Evolutionary conservation across 768 basidiomycete genomes (phyloP).

Genomic region (Kwoniella sp.): DNA sequence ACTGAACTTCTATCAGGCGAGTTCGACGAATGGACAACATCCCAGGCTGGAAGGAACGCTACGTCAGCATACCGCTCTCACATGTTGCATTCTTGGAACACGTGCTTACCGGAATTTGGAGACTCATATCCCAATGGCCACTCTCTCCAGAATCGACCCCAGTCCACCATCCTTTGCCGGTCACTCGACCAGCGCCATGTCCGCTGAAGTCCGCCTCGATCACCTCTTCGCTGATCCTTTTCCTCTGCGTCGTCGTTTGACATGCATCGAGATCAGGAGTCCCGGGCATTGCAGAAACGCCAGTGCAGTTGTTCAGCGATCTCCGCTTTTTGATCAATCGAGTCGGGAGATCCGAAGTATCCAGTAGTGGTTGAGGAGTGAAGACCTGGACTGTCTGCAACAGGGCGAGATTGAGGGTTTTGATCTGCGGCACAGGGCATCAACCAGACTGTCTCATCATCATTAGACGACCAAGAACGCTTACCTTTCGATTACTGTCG

Average conservation of each 20-base stretch:
- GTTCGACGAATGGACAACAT: conserved; percentile 65
- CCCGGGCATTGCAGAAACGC: conserved; percentile 24
- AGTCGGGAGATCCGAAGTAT: conserved; percentile 37
- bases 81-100: no score
- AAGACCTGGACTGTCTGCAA: conserved; percentile 70
- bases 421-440: conserved; percentile 58
- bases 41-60: conserved; percentile 27
- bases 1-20: conserved; percentile 74
- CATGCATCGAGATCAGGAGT: conserved; percentile 65
- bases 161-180: conserved; percentile 79
- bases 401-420: conserved; percentile 66
- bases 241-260: conserved; percentile 66
- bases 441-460: not conserved
- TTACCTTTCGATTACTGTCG: conserved; percentile 64
- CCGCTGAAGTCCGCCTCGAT: conserved; percentile 64
- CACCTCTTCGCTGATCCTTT: conserved; percentile 67
- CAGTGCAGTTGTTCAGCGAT: conserved; percentile 20
- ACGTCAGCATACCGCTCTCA: not conserved
- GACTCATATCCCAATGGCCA: conserved; percentile 68
- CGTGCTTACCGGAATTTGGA: conserved; percentile 72
- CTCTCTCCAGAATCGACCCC: conserved; percentile 70
- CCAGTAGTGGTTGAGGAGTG: conserved; percentile 62
- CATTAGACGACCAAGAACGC: conserved; percentile 9
- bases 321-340: conserved; percentile 16
- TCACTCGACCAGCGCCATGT: conserved; percentile 66